These are phyloP conservation scores for Globisporangium viniferum DNA, from an alignment of 352 stramenopile genomes.

Conservation along the genomic window DNA sequence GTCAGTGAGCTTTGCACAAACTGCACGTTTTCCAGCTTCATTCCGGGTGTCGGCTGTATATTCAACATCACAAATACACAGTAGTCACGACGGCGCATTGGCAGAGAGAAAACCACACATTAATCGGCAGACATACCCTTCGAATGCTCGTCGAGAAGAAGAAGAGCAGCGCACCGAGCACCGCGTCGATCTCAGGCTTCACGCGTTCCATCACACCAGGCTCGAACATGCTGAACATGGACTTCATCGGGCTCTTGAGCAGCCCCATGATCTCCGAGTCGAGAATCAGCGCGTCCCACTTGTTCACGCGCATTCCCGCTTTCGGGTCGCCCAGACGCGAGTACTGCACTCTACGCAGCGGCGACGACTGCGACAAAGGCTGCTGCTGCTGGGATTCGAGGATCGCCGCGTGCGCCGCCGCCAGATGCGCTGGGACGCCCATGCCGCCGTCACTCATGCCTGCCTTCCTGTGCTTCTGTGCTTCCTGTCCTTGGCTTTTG, in stretches of 20 bases:
- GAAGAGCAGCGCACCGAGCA: constrained; percentile 56
- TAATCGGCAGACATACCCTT: constrained; percentile 29
- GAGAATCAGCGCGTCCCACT: constrained; percentile 80
- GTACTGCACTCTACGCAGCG: constrained; percentile 36
- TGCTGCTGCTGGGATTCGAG: constrained; percentile 25
- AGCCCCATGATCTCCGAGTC: constrained; percentile 74
- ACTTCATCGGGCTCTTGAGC: constrained; percentile 71
- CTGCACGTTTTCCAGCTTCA: constrained; percentile 81
- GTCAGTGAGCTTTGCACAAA: constrained; percentile 52
- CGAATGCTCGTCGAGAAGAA: constrained; percentile 58
- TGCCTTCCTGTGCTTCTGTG: not conserved
- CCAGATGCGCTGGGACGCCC: constrained; percentile 28
- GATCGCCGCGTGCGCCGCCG: constrained; percentile 34
- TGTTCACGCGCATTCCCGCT: constrained; percentile 71
- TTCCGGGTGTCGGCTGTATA: constrained; percentile 68
- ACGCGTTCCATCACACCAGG: constrained; percentile 56
- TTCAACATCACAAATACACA: not conserved
- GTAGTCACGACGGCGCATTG: too few species aligned
- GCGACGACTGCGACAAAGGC: not conserved
- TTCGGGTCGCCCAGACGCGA: constrained; percentile 35
- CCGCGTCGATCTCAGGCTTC: constrained; percentile 72
- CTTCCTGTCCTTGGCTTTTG: not conserved
- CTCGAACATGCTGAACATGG: constrained; percentile 80
- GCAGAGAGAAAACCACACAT: too few species aligned
- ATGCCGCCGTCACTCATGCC: not conserved